phyloP scores from a whole-genome alignment of 73 alveolate genomes.

The Paramecium sonneborni region DNA sequence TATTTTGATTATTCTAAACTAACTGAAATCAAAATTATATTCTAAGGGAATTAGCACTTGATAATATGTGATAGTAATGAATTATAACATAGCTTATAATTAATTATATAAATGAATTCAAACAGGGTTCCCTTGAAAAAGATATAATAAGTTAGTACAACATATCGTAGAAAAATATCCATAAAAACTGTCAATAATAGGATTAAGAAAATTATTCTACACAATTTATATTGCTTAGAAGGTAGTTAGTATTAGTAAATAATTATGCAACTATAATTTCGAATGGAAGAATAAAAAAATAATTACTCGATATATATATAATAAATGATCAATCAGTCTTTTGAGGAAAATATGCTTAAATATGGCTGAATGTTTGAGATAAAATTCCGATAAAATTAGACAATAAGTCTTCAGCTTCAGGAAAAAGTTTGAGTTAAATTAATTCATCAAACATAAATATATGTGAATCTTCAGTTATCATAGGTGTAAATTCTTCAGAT shows the following conservation, averaged over 20 bases:
- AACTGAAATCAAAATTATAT: background rate
- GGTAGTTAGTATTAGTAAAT: background rate
- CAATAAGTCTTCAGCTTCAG: constrained; percentile 7
- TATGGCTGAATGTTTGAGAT: background rate
- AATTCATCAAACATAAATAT: background rate
- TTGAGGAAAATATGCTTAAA: background rate
- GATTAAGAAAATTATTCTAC: no score
- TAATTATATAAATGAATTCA: background rate
- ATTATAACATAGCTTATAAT: background rate
- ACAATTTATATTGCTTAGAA: no score
- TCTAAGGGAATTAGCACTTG: background rate
- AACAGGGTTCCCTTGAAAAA: background rate
- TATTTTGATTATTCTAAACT: background rate
- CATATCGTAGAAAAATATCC: background rate
- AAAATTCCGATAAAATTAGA: background rate
- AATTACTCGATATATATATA: background rate
- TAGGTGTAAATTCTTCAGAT: background rate
- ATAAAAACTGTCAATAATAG: no score
- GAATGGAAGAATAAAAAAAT: background rate
- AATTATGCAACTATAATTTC: background rate
- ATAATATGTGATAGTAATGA: background rate
- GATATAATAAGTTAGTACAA: background rate
- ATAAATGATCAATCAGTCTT: background rate
- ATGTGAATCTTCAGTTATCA: background rate
- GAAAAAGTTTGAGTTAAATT: background rate